Conservation (phyloP, 1,284 basidiomycete genomes). For the Apiotrichum gracile region DNA sequence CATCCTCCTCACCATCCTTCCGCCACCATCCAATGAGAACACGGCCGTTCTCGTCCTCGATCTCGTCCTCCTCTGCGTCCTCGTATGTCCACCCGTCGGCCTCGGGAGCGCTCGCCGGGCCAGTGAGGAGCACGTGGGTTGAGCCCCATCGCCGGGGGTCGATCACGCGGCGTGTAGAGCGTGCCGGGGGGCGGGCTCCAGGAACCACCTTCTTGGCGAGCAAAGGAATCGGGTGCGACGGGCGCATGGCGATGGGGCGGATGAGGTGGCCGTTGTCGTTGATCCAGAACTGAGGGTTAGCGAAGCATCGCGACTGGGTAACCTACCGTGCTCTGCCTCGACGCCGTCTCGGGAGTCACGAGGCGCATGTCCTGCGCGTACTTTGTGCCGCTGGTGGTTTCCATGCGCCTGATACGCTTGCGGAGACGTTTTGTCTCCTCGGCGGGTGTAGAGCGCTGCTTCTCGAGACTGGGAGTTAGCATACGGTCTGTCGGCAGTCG, state of each 20-base stretch:
- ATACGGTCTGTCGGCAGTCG: too few species aligned
- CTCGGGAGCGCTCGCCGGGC: neutral
- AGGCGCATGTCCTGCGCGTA: constrained; percentile 40
- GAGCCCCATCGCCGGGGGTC: constrained; percentile 26
- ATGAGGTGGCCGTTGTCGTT: constrained; percentile 26
- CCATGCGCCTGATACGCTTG: constrained; percentile 7
- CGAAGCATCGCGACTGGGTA: neutral
- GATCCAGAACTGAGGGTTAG: constrained; percentile 33
- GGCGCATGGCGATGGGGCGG: constrained; percentile 36
- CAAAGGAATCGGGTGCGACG: constrained; percentile 28
- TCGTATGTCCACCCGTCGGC: constrained; percentile 9
- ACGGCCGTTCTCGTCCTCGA: constrained; percentile 9
- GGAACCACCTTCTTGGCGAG: neutral
- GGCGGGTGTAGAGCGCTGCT: constrained; percentile 14
- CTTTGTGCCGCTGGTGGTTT: constrained; percentile 28
- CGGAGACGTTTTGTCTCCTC: constrained; percentile 11
- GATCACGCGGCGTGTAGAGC: constrained; percentile 30
- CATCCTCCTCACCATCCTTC: constrained; percentile 1
- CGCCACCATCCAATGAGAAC: constrained; percentile 10
- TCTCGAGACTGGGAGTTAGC: constrained; percentile 13
- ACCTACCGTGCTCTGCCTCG: neutral
- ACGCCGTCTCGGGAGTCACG: constrained; percentile 16
- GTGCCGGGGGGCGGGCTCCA: constrained; percentile 3
- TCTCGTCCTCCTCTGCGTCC: constrained; percentile 7
- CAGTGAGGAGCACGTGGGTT: constrained; percentile 13